phyloP scores from a whole-genome alignment of 2,329 filamentous ascomycete genomes.

The Cyphellophora europaea region DNA sequence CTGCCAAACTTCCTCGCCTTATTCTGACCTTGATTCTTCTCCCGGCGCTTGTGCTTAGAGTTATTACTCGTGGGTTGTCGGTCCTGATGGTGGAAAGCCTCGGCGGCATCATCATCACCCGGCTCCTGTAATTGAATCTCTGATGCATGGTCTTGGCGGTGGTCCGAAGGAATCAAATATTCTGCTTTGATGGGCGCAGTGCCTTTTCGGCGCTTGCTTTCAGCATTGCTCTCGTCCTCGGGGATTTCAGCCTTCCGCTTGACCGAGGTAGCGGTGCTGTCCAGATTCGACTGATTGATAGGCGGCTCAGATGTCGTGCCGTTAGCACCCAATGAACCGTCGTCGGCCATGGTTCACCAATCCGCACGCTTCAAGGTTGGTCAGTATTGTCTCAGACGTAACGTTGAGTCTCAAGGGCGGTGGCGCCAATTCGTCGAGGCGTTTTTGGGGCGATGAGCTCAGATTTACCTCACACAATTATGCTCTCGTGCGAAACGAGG shows the following conservation, averaged over 20 bases:
- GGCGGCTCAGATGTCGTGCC: slow-evolving; percentile 1
- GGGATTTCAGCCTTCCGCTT: slow-evolving; percentile 45
- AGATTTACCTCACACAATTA: too few relatives aligned
- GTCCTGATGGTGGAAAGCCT: slow-evolving; percentile 41
- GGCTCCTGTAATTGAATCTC: slow-evolving; percentile 3
- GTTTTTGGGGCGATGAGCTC: too few relatives aligned
- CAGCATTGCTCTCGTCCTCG: slow-evolving; percentile 20
- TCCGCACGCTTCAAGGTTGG: too few relatives aligned
- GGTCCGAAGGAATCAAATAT: slow-evolving; percentile 35
- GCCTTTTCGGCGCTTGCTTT: slow-evolving; percentile 39
- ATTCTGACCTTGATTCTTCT: slow-evolving; percentile 68
- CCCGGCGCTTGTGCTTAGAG: slow-evolving; percentile 41
- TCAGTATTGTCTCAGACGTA: too few relatives aligned
- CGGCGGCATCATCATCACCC: slow-evolving; percentile 50
- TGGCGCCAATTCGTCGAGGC: too few relatives aligned
- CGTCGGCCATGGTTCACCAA: neutral
- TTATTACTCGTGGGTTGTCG: slow-evolving; percentile 27
- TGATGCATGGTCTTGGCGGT: slow-evolving; percentile 16
- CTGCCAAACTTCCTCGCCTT: slow-evolving; percentile 71
- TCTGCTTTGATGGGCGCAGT: slow-evolving; percentile 65
- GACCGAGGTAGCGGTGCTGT: slow-evolving; percentile 35
- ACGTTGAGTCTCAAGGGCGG: too few relatives aligned
- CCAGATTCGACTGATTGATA: neutral
- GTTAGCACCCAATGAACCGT: neutral
- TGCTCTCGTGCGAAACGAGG: too few relatives aligned